These are phyloP conservation scores for Scopulariopsis brevicaulis DNA, from an alignment of 2,329 filamentous ascomycete genomes.

Conservation along the genomic window DNA sequence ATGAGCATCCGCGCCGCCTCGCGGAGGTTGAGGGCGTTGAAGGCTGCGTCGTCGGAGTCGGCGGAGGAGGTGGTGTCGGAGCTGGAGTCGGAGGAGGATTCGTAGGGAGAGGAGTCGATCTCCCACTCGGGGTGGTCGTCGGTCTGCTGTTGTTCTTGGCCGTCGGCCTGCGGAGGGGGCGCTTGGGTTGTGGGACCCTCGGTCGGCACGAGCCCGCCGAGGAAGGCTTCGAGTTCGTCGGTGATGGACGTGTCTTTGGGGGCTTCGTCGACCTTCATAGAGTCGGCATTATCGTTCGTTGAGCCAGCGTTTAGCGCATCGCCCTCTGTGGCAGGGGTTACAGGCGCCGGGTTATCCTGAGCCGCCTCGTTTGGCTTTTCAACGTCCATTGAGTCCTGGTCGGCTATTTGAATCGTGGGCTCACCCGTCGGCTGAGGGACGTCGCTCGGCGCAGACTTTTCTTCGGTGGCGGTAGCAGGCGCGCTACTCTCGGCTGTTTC, in stretches of 20 bases:
- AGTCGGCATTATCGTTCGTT: conserved; percentile 10
- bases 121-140: conserved; percentile 69
- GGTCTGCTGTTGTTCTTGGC: not conserved
- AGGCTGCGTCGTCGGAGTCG: conserved; percentile 48
- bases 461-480: not conserved
- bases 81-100: conserved; percentile 50
- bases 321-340: not conserved
- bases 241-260: conserved; percentile 15
- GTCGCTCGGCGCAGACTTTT: not conserved
- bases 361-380: not conserved
- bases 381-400: not conserved
- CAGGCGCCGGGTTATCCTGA: not conserved
- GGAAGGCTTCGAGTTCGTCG: conserved; percentile 29
- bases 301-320: not conserved
- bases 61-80: conserved; percentile 49
- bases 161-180: not conserved
- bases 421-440: not conserved
- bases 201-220: conserved; percentile 20
- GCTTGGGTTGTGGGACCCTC: conserved; percentile 6
- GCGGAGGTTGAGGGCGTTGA: conserved; percentile 66
- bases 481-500: not conserved
- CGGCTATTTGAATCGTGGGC: not conserved
- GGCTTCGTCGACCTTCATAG: conserved; percentile 22
- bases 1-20: conserved; percentile 80
- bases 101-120: conserved; percentile 63